Base-by-base conservation (phyloP, 495 filamentous ascomycete species). In the Aspergillus heteromorphus region DNA sequence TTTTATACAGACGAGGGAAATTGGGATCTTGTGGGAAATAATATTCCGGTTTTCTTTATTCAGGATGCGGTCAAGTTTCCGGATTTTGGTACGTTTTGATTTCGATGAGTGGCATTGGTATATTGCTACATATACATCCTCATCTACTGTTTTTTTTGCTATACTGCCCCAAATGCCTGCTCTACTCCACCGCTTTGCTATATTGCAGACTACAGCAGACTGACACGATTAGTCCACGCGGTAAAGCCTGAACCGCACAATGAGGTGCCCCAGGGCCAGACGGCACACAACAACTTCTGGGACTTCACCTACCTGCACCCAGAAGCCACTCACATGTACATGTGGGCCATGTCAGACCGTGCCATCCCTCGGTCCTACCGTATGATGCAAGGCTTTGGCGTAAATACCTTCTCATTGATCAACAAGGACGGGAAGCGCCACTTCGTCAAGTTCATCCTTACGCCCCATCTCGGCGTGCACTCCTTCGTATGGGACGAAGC, bases 381-480 rank as follows among this genome's bases (percentile, higher is more conserved):
- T 17, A 89, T 89, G 85, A 89, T 90, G 83, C 83, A 90, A 64
- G 87, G 87, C 0, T 91, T 89, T 54, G 87, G 87, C 20, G 87
- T 90, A 49, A 88, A 90, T 63, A 90, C 87, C 0, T 91, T 73
- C 63, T 84, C 79, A 1, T 70, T 91, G 4, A 72, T 77, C 45
- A 89, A 89, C 51, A 75, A 71, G 43, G 73, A 85, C 53, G 83
- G 83, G 30, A 77, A 84, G 58, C 74, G 82, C 20, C 68, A 75
- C 42, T 89, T 89, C 59, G 85, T 89, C 62, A 92, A 92, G 66
- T 90, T 89, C 69, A 75, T 80, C 64, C 89, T 74, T 55, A 86
- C 76, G 0, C 86, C 88, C 0, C 80, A 83, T 21, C 73, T 88
- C 13, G 87, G 88, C 29, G 83, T 89, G 0, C 84, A 88, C 68